These are phyloP conservation scores for Cercospora brassicicola DNA, from an alignment of 2,329 filamentous ascomycete genomes.

Conservation along the genomic window DNA sequence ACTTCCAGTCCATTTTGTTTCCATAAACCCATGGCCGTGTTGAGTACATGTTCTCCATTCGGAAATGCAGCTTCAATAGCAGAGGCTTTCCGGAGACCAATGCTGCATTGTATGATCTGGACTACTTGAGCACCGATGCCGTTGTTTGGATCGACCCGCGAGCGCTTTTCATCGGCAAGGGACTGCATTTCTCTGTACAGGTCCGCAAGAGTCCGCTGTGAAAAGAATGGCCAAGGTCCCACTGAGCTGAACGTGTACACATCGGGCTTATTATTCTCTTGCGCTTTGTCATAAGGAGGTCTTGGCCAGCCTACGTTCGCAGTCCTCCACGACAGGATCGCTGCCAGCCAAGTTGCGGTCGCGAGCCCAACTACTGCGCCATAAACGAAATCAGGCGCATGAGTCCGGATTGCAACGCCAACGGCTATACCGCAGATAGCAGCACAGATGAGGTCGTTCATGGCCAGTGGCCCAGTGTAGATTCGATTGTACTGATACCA, in stretches of 20 bases:
- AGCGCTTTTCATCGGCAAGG: neutral
- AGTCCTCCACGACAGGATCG: constrained; percentile 50
- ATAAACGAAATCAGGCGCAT: constrained; percentile 46
- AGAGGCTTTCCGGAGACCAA: neutral
- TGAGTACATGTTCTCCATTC: neutral
- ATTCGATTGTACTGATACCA: constrained; percentile 54
- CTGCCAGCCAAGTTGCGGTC: constrained; percentile 54
- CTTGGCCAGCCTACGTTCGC: constrained; percentile 49
- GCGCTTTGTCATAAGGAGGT: neutral
- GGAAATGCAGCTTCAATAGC: constrained; percentile 7
- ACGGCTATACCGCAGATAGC: constrained; percentile 49
- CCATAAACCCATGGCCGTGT: constrained; percentile 6
- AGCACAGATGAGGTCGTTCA: constrained; percentile 52
- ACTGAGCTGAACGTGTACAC: constrained; percentile 8
- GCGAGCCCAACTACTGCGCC: constrained; percentile 52
- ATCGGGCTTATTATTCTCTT: neutral
- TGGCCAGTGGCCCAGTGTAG: constrained; percentile 49
- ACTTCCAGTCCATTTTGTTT: neutral
- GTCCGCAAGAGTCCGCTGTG: constrained; percentile 14
- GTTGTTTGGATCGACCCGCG: neutral
- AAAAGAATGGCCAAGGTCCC: constrained; percentile 3
- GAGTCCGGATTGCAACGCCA: constrained; percentile 48
- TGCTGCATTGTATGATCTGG: neutral
- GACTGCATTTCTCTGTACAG: neutral
- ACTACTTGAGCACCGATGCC: neutral